Conservation (phyloP, 768 basidiomycete genomes). For the Lentinula sp. region DNA sequence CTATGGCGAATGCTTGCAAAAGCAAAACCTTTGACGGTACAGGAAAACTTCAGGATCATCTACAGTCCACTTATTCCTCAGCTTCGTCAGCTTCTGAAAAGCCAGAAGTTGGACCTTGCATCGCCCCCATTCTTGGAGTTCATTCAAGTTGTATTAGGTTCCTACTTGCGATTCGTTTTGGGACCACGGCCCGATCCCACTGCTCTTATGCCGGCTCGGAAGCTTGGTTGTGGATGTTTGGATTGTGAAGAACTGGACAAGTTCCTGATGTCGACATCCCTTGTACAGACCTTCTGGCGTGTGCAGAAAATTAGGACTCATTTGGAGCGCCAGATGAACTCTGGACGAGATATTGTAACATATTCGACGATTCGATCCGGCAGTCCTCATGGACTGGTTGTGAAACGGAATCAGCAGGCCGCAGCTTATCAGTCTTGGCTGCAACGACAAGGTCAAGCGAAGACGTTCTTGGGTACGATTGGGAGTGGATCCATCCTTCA, state of each 20-base stretch:
- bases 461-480: constrained; percentile 18
- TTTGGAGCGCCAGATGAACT: constrained; percentile 14
- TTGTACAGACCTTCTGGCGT: constrained; percentile 13
- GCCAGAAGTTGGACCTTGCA: constrained; percentile 6
- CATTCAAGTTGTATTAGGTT: constrained; percentile 20
- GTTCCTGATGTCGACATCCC: constrained; percentile 16
- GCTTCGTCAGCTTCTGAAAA: constrained; percentile 14
- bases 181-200: constrained; percentile 13
- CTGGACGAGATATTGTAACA: constrained; percentile 11
- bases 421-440: constrained; percentile 8
- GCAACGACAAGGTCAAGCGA: constrained; percentile 16
- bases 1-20: constrained; percentile 20
- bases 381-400: constrained; percentile 20
- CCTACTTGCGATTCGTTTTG: constrained; percentile 22
- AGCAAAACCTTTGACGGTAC: constrained; percentile 1
- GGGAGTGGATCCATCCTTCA: constrained; percentile 19
- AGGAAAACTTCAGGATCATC: constrained; percentile 18
- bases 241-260: constrained; percentile 21
- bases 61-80: constrained; percentile 20
- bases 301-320: constrained; percentile 16
- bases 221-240: constrained; percentile 25
- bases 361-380: constrained; percentile 7
- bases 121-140: not conserved
- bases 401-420: constrained; percentile 20
- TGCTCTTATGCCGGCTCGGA: constrained; percentile 14